Evolutionary conservation across 1,139 yeast species (phyloP).

Genomic region (Wickerhamomyces sp.): DNA sequence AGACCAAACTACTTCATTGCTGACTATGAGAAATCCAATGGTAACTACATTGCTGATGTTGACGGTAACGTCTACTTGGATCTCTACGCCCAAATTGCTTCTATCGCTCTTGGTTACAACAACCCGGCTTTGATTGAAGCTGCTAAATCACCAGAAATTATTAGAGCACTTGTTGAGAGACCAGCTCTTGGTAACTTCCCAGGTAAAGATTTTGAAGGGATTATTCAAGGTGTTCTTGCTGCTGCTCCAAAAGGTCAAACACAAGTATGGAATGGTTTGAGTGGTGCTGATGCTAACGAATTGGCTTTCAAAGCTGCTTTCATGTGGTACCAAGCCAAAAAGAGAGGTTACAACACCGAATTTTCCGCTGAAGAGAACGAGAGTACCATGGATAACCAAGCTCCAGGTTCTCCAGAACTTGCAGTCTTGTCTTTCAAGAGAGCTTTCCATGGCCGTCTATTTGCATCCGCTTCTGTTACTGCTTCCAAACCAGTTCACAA

Average conservation of each 20-base stretch:
- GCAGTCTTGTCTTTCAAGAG: constrained; percentile 63
- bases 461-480: constrained; percentile 69
- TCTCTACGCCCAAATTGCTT: constrained; percentile 68
- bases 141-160: constrained; percentile 62
- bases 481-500: constrained; percentile 74
- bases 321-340: constrained; percentile 60
- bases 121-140: constrained; percentile 63
- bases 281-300: constrained; percentile 76
- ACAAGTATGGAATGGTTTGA: constrained; percentile 63
- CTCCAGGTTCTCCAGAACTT: constrained; percentile 67
- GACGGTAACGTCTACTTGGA: constrained; percentile 65
- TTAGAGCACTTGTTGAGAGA: constrained; percentile 61
- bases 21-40: constrained; percentile 60
- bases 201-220: constrained; percentile 44
- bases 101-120: constrained; percentile 71
- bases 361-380: constrained; percentile 52
- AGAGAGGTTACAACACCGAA: constrained; percentile 48
- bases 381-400: constrained; percentile 58
- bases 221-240: constrained; percentile 50
- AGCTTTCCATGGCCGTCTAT: constrained; percentile 73
- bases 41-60: constrained; percentile 66
- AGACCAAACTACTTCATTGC: constrained; percentile 66
- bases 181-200: constrained; percentile 79
- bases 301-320: constrained; percentile 75
- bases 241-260: constrained; percentile 69